Percentiles rank a stretch among this genome's conserved stretches.
phyloP scores from a whole-genome alignment of 163 green algal species.

The Dunaliella salina region DNA sequence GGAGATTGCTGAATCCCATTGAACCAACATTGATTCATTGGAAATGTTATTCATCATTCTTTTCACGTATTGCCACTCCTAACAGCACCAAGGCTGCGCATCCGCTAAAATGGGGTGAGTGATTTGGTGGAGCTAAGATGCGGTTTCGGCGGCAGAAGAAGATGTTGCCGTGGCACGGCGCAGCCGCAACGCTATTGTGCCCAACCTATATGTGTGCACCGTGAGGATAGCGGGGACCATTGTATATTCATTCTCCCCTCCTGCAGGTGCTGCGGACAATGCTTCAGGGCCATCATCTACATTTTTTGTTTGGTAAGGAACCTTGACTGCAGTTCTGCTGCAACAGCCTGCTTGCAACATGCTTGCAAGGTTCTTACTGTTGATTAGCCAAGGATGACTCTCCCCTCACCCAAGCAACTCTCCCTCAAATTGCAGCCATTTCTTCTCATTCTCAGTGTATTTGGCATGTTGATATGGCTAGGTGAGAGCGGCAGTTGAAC shows the following conservation, averaged over 20 bases:
- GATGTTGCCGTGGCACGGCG: no score
- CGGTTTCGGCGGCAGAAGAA: no score
- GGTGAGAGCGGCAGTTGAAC: not conserved
- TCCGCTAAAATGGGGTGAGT: no score
- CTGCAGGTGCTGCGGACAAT: not conserved
- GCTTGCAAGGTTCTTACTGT: not conserved
- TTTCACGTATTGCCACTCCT: no score
- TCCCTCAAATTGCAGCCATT: not conserved
- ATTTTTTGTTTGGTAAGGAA: not conserved
- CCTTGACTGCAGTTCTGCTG: not conserved
- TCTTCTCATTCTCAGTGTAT: not conserved
- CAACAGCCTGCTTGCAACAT: not conserved
- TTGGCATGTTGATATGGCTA: not conserved
- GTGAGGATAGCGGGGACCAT: no score
- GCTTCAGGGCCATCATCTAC: conserved; percentile 4
- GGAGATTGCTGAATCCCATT: not conserved
- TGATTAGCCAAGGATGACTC: not conserved
- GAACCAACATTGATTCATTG: not conserved
- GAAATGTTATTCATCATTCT: not conserved
- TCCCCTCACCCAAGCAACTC: no score
- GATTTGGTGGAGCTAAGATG: no score
- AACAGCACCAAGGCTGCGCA: no score
- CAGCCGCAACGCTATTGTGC: no score
- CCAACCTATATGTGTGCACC: no score
- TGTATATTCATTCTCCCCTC: no score